Evolutionary conservation across 495 filamentous ascomycete genomes (phyloP).

Genomic region (Penicillium robsamsonii): DNA sequence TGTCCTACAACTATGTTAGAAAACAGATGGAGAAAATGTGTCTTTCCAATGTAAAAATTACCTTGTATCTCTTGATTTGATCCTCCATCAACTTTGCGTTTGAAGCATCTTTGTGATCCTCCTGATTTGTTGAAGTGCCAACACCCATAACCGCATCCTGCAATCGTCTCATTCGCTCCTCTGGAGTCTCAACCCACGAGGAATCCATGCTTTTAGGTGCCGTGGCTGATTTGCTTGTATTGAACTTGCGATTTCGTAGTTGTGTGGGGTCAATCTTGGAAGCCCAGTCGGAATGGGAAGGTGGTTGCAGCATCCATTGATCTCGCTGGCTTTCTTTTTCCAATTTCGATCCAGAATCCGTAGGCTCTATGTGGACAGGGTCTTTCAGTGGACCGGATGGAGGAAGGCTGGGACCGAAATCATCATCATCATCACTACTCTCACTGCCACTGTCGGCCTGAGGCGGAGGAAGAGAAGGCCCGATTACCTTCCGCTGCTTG

Average conservation of each 20-base stretch:
- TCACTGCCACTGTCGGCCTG: constrained; percentile 22
- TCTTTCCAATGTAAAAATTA: constrained; percentile 17
- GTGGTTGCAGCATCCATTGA: constrained; percentile 93
- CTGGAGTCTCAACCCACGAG: constrained; percentile 90
- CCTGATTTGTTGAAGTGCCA: constrained; percentile 10
- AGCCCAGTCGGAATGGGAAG: constrained; percentile 59
- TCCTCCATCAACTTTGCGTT: constrained; percentile 38
- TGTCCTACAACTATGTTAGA: constrained; percentile 38
- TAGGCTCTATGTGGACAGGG: not conserved
- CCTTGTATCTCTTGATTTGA: constrained; percentile 60
- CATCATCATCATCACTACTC: constrained; percentile 61
- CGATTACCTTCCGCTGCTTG: constrained; percentile 33
- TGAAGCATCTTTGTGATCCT: constrained; percentile 12
- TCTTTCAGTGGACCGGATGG: constrained; percentile 37
- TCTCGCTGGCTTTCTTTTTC: constrained; percentile 56
- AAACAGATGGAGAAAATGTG: not conserved
- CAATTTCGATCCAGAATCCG: constrained; percentile 1
- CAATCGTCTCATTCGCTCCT: constrained; percentile 77
- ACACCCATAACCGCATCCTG: constrained; percentile 86
- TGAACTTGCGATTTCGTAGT: constrained; percentile 79
- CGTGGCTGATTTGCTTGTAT: constrained; percentile 61
- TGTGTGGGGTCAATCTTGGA: constrained; percentile 81
- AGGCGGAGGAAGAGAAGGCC: constrained; percentile 31
- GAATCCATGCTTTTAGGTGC: constrained; percentile 45
- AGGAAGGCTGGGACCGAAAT: constrained; percentile 82